These are phyloP conservation scores for Arachnomyces sp. DNA, from an alignment of 2,329 filamentous ascomycete genomes.

Conservation along the genomic window DNA sequence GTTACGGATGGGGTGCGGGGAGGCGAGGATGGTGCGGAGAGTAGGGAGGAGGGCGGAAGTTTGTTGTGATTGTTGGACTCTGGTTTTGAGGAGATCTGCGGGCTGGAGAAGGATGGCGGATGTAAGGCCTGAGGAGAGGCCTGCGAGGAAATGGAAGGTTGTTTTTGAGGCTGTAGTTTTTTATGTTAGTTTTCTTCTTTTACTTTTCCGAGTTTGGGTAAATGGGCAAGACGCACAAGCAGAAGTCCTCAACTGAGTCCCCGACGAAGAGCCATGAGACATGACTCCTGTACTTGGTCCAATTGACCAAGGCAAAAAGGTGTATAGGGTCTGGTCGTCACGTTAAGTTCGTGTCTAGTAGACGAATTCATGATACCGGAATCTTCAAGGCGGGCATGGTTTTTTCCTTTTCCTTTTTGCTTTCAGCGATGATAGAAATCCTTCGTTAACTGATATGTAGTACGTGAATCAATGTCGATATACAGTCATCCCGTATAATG, in stretches of 20 bases:
- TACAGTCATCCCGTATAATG: too few relatives aligned
- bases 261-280: constrained; percentile 9
- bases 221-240: constrained; percentile 5
- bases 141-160: constrained; percentile 78
- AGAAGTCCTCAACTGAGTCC: constrained; percentile 6
- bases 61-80: constrained; percentile 75
- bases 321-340: neutral
- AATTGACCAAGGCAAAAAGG: neutral
- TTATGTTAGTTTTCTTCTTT: neutral
- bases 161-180: constrained; percentile 31
- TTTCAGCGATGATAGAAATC: too few relatives aligned
- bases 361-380: too few relatives aligned
- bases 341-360: constrained; percentile 11
- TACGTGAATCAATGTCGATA: too few relatives aligned
- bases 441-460: too few relatives aligned
- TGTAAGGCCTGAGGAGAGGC: constrained; percentile 76
- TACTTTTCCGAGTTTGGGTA: neutral
- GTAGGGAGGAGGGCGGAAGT: constrained; percentile 61
- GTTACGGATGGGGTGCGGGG: constrained; percentile 58
- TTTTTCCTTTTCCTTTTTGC: too few relatives aligned
- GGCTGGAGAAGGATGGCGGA: constrained; percentile 90
- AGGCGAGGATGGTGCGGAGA: constrained; percentile 61
- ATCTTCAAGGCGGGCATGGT: too few relatives aligned
- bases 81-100: constrained; percentile 91
- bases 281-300: constrained; percentile 3